A percentile compares a stretch with the other conserved stretches of the same genome.
Conservation (phyloP, 371 early-diverging fungal genomes). For the Batrachochytrium dendrobatidis region DNA sequence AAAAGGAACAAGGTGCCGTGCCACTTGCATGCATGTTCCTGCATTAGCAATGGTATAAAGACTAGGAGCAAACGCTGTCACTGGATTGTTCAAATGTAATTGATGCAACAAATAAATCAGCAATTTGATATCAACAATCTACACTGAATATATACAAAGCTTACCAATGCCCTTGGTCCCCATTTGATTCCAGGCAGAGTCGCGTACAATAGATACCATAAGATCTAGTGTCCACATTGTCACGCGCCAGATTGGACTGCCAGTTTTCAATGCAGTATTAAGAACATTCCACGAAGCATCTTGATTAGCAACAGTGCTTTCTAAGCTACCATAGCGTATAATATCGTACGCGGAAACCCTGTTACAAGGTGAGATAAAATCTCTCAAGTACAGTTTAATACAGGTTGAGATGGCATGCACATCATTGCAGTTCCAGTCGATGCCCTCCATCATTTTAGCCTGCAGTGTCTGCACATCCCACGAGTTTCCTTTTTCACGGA, state of each 20-base stretch:
- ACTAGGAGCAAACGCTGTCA: not conserved
- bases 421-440: not conserved
- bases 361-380: too few species aligned
- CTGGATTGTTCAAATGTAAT: not conserved
- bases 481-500: not conserved
- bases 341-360: too few species aligned
- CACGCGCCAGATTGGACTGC: not conserved
- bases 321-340: too few species aligned
- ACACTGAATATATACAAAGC: not conserved
- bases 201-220: not conserved
- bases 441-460: not conserved
- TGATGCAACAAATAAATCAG: too few species aligned
- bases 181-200: not conserved
- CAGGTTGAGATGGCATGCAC: slow-evolving; percentile 1
- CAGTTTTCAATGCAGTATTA: too few species aligned
- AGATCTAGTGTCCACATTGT: slow-evolving; percentile 1
- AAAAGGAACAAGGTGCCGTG: not conserved
- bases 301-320: too few species aligned
- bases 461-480: slow-evolving; percentile 2
- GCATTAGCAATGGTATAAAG: not conserved
- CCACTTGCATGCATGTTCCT: not conserved
- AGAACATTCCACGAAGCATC: too few species aligned
- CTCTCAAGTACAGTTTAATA: not conserved
- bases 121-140: not conserved
- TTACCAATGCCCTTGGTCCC: not conserved